Conservation (phyloP, 192 early-diverging fungal genomes). For the Geranomyces variabilis region DNA sequence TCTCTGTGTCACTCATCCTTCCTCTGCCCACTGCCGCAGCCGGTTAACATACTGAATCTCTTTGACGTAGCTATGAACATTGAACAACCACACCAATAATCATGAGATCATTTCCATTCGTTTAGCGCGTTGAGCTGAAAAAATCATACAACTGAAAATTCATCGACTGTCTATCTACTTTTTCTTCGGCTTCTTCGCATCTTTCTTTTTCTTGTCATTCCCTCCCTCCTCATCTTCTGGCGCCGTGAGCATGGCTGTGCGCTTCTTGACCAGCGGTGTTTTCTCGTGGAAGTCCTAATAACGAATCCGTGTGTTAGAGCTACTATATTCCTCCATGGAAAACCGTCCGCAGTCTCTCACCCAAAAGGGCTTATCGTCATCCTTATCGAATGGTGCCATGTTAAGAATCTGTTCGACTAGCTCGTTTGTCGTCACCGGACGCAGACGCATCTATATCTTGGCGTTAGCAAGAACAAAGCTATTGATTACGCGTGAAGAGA, state of each 20-base stretch:
- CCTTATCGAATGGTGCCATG: slow-evolving; percentile 43
- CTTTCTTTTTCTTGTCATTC: slow-evolving; percentile 42
- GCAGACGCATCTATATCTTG: slow-evolving; percentile 34
- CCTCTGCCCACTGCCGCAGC: neutral
- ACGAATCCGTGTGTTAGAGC: neutral
- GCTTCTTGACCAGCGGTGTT: slow-evolving; percentile 51
- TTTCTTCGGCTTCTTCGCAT: slow-evolving; percentile 35
- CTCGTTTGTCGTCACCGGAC: slow-evolving; percentile 51
- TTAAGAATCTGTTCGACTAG: slow-evolving; percentile 57
- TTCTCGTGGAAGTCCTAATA: slow-evolving; percentile 58
- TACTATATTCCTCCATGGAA: neutral
- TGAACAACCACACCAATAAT: neutral
- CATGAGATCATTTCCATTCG: neutral
- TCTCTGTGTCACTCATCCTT: no score
- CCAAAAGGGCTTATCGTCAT: slow-evolving; percentile 52
- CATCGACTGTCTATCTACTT: slow-evolving; percentile 9
- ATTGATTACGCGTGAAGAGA: neutral
- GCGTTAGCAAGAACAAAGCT: neutral
- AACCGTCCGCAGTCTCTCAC: slow-evolving; percentile 35
- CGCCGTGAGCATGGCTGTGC: slow-evolving; percentile 43
- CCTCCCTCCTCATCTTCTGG: slow-evolving; percentile 46
- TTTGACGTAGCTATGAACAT: slow-evolving; percentile 56
- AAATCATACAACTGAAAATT: neutral
- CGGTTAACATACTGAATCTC: slow-evolving; percentile 56
- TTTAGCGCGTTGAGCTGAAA: neutral